Evolutionary conservation across 2,329 filamentous ascomycete species (phyloP), one percentile per base, ranked within the genome.

Genomic region (Aspergillus phoenicis): DNA sequence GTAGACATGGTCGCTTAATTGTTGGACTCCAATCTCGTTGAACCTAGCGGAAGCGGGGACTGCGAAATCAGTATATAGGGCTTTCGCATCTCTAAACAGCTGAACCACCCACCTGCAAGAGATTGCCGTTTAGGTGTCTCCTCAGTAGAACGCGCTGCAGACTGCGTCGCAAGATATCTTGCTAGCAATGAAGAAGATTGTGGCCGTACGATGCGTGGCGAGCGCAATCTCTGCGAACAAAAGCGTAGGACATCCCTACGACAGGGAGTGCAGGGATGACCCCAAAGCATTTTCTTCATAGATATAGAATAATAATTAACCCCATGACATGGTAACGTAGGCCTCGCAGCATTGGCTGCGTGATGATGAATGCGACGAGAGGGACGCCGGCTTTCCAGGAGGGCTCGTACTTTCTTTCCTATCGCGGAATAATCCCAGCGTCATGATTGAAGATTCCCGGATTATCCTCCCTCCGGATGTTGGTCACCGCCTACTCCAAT

Each of bases 21-120:
- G 94, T 78, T 99, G 95, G 41, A 99, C 91, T 57, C 91, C 92
- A 69, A 99, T 93, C 68, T 96, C 91, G 78, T 96, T 99, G 81
- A 90, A 91, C 66, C 95, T 88, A 52, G 91, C 82, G 59, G 84
- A 78, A 4, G 78, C 74, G 17, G 74, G 72, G 22, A 79, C 77
- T 78, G 62, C 15, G 48, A 43, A 49, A 63, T 71, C 43, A 69
- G 64, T 41, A 63, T 47, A 38, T 58, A 52, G 47, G 20, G 38
- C 24, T 58, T 43, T 56, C 28, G 15, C 38, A 22, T 48, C 24
- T 22, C 22, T 26, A 8, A 20, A 13, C n/a, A 47, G 26, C 17
- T 8, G 43, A 22, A 49, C 24, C 53, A 60, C 60, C 39, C 64
- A 77, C 75, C 70, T 28, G 70, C 69, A 48, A 77, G 71, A 7